These are phyloP conservation scores for Agaricales sp. DNA, from an alignment of 1,284 basidiomycete species.

Conservation along the genomic window DNA sequence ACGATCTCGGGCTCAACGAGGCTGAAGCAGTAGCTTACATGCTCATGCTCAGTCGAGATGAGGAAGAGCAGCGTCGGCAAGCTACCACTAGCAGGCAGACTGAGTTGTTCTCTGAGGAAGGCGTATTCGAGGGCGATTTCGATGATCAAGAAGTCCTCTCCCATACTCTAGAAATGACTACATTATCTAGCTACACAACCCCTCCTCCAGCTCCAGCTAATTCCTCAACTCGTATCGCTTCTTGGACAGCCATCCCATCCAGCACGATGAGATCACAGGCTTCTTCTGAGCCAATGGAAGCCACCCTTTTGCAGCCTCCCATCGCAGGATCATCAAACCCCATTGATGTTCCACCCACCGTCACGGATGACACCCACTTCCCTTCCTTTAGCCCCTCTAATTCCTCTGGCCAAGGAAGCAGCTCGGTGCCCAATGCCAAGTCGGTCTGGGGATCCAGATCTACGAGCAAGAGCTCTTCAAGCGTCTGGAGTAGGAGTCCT, in stretches of 20 bases:
- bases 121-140: constrained; percentile 47
- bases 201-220: constrained; percentile 2
- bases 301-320: constrained; percentile 18
- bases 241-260: neutral
- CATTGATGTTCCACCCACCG: constrained; percentile 7
- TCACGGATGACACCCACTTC: constrained; percentile 16
- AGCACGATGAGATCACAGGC: neutral
- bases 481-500: neutral
- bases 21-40: constrained; percentile 74
- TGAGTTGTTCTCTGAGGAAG: constrained; percentile 28
- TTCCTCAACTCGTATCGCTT: neutral
- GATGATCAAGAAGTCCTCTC: constrained; percentile 29
- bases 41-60: constrained; percentile 79
- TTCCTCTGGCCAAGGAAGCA: neutral
- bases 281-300: constrained; percentile 31
- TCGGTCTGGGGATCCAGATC: neutral
- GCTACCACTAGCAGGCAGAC: neutral
- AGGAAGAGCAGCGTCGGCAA: constrained; percentile 23
- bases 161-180: constrained; percentile 13
- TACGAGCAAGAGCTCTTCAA: neutral
- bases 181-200: constrained; percentile 8
- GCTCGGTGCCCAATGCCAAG: neutral
- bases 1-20: constrained; percentile 66
- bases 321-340: constrained; percentile 4
- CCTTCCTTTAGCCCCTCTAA: constrained; percentile 11